Base-by-base conservation (phyloP, 192 early-diverging fungal species). In the Coemansia sp. region DNA sequence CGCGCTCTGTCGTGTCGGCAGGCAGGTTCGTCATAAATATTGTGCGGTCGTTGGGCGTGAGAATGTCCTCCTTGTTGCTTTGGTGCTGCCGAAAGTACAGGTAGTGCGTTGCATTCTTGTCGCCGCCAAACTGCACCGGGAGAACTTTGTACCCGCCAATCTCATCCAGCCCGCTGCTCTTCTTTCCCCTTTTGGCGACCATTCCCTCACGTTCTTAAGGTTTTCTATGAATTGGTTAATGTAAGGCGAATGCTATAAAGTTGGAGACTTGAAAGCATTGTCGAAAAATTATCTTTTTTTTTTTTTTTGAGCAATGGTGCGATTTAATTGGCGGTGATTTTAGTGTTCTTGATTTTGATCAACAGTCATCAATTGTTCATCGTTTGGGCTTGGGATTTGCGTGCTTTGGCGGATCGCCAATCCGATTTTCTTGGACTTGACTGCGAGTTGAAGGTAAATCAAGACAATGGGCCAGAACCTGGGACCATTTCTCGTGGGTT, bases 11-110 rank as follows among this genome's bases (percentile, higher is more conserved):
- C 16, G 88, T 75, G 55, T 91, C 89, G 11, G 74, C 70, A 12
- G 89, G 89, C 63, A 90, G 57, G 65, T 90, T 90, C 48, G 84
- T 69, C 52, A 90, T 58, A 56, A 87, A 91, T 0, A 91, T 60
- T 3, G 88, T 89, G 29, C 82, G 82, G 67, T 80, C 73, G 21
- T 71, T 64, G n/a, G 87, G 85, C n/a, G 71, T 60, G 11, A 82
- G 67, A 21, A 73, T 60, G 5, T 76, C 73, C n/a, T 74, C 67
- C 44, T 59, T 61, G 29, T 58, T 67, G 35, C 57, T 65, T 21
- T 67, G 74, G 70, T 86, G 85, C 55, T 80, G 67, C 45, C 74
- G 81, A 56, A 86, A 73, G 51, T 86, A 86, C 16, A 86, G 52
- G 40, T 69, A 86, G 64, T 85, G 85, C 18, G 65, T 49, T 6